A percentile compares a stretch with the other conserved stretches of the same genome.
Evolutionary conservation across 257 asterid genomes (phyloP).

Genomic region (Perilla frutescens): DNA sequence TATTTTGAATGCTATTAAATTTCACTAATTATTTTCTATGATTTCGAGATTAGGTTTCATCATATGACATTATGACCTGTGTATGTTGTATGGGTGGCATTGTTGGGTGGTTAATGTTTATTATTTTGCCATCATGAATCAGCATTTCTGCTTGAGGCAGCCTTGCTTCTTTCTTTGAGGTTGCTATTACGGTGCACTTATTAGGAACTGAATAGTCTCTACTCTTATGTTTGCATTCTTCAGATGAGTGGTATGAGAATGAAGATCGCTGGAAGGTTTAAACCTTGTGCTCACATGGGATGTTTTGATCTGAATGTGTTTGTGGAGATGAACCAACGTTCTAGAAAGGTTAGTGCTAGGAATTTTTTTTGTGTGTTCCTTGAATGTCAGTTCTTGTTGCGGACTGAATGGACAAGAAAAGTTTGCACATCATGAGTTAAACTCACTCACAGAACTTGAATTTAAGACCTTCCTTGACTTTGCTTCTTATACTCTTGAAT

Average conservation of each 20-base stretch:
- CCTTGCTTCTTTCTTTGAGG: conserved; percentile 22
- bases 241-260: conserved; percentile 98
- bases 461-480: conserved; percentile 14
- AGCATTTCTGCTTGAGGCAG: conserved; percentile 2
- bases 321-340: conserved; percentile 93
- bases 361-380: neutral
- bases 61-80: neutral
- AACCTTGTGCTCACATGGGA: conserved; percentile 94
- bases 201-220: conserved; percentile 21
- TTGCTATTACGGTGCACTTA: neutral
- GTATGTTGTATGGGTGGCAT: neutral
- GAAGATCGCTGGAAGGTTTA: conserved; percentile 95
- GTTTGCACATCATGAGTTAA: neutral
- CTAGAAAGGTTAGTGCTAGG: conserved; percentile 70
- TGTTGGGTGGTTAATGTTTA: neutral
- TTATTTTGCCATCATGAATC: neutral
- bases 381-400: conserved; percentile 6
- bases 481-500: conserved; percentile 18
- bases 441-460: conserved; percentile 1
- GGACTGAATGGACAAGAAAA: conserved; percentile 11
- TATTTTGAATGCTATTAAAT: neutral
- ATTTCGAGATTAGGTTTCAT: neutral
- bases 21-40: neutral
- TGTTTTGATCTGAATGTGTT: conserved; percentile 95
- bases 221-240: conserved; percentile 34